A percentile compares a stretch with the other conserved stretches of the same genome.
These are phyloP conservation scores for Diaporthe amygdali DNA, from an alignment of 2,329 filamentous ascomycete genomes.

Conservation along the genomic window DNA sequence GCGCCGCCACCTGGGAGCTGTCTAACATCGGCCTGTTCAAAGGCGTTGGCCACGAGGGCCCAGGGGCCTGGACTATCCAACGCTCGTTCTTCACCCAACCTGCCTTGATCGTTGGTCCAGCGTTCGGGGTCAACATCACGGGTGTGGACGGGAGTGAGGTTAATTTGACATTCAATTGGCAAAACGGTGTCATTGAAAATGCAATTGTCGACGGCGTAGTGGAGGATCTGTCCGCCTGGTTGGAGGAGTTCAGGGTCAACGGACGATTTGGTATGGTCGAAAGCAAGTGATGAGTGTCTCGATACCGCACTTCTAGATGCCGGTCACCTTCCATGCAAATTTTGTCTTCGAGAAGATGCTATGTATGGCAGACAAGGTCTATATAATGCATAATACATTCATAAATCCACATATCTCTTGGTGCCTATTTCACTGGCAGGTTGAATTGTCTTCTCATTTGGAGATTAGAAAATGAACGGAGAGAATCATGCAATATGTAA, in stretches of 20 bases:
- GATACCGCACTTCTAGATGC: not conserved
- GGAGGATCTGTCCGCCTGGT: slow-evolving; percentile 41
- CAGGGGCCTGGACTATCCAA: slow-evolving; percentile 41
- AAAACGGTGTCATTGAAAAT: slow-evolving; percentile 47
- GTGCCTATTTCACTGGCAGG: too few relatives aligned
- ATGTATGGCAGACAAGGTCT: not conserved
- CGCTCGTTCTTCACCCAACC: slow-evolving; percentile 58
- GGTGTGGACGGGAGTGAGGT: slow-evolving; percentile 49
- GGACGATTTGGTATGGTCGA: slow-evolving; percentile 29
- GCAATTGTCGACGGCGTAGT: slow-evolving; percentile 43
- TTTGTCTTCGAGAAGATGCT: too few relatives aligned
- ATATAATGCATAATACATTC: not conserved
- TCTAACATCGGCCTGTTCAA: slow-evolving; percentile 57
- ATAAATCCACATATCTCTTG: too few relatives aligned
- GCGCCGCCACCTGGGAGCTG: slow-evolving; percentile 53
- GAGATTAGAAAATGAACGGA: too few relatives aligned
- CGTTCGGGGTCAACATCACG: slow-evolving; percentile 51
- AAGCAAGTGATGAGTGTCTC: not conserved
- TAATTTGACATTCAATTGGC: slow-evolving; percentile 52
- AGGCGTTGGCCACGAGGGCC: slow-evolving; percentile 18
- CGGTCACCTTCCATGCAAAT: not conserved
- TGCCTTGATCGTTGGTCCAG: slow-evolving; percentile 46
- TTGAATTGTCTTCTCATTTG: too few relatives aligned
- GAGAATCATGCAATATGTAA: too few relatives aligned
- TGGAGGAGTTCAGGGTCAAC: slow-evolving; percentile 32